Conservation (phyloP, 1,139 yeast genomes). For the Taphrina communis region DNA sequence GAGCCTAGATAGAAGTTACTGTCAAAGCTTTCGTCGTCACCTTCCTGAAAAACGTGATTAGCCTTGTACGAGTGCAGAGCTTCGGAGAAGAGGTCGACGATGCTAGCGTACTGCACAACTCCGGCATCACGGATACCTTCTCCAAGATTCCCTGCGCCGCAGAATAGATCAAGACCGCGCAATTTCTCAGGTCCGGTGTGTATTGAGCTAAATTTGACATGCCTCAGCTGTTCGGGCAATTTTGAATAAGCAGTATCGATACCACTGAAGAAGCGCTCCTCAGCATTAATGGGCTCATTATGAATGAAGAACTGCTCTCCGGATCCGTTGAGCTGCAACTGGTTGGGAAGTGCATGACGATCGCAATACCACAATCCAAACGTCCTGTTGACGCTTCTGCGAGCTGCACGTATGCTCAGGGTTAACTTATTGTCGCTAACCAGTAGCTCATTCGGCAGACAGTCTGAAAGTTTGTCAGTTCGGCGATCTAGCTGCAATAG, state of each 20-base stretch:
- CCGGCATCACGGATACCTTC: constrained; percentile 26
- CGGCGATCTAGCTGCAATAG: background rate
- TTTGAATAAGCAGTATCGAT: background rate
- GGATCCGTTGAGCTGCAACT: constrained; percentile 7
- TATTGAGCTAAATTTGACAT: background rate
- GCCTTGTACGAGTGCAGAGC: constrained; percentile 26
- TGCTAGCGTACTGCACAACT: constrained; percentile 16
- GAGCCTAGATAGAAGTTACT: constrained; percentile 20
- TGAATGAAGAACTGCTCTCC: constrained; percentile 14
- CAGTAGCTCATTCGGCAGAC: constrained; percentile 1
- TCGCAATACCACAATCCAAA: constrained; percentile 7
- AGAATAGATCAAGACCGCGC: constrained; percentile 26
- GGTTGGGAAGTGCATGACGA: background rate
- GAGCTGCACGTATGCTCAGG: background rate
- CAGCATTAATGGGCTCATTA: background rate
- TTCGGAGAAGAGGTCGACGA: constrained; percentile 6
- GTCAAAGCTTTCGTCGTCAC: background rate
- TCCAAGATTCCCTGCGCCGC: constrained; percentile 28
- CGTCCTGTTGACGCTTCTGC: background rate
- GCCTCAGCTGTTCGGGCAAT: background rate
- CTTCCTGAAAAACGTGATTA: constrained; percentile 1
- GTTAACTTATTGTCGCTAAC: background rate
- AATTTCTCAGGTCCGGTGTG: background rate
- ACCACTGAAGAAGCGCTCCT: background rate
- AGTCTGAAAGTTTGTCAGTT: background rate